Percentiles rank a stretch among this genome's conserved stretches.
These are phyloP conservation scores for Hura crepitans DNA, from an alignment of 441 rosid species.

Conservation along the genomic window DNA sequence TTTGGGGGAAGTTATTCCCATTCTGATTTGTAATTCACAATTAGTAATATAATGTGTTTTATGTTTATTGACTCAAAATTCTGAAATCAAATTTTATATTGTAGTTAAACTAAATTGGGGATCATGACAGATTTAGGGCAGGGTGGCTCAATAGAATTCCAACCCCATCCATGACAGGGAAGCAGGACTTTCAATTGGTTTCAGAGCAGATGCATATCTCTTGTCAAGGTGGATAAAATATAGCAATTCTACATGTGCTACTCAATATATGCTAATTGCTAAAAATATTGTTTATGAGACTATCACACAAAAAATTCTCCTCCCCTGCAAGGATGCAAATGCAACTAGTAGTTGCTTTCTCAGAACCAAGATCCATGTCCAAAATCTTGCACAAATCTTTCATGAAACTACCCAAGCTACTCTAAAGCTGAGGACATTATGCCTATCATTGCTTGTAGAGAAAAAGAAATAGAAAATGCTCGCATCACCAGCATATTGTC, in stretches of 20 bases:
- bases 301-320: too few species aligned
- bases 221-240: neutral
- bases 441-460: neutral
- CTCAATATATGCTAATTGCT: neutral
- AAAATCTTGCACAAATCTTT: neutral
- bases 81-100: neutral
- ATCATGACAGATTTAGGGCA: neutral
- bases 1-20: neutral
- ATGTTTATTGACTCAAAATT: neutral
- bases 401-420: neutral
- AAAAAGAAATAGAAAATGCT: neutral
- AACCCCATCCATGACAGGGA: too few species aligned
- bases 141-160: neutral
- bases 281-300: neutral
- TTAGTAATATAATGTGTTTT: neutral
- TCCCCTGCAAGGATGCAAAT: neutral
- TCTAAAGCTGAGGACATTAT: neutral
- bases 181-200: too few species aligned
- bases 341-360: neutral
- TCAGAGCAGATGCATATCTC: too few species aligned
- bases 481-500: conserved; percentile 4
- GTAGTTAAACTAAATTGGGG: too few species aligned
- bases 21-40: neutral
- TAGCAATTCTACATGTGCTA: too few species aligned
- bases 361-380: neutral